These are phyloP conservation scores for Sambucus nigra DNA, from an alignment of 129 eudicot genomes.

Conservation along the genomic window DNA sequence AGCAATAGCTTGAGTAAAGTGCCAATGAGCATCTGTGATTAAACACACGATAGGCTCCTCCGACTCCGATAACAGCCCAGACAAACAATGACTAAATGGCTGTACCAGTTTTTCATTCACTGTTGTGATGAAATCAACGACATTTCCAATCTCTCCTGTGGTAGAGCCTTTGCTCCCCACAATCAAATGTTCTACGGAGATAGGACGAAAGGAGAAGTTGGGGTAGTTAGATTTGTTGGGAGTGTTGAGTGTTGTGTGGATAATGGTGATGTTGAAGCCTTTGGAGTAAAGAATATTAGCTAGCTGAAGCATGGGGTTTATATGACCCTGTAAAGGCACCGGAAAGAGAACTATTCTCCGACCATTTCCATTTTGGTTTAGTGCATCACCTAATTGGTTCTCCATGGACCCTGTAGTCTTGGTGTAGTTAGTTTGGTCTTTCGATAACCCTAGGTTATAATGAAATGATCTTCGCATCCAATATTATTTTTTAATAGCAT, in stretches of 20 bases:
- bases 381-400: too few species aligned
- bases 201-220: slow-evolving; percentile 30
- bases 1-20: slow-evolving; percentile 29
- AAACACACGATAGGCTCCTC: slow-evolving; percentile 30
- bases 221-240: slow-evolving; percentile 37
- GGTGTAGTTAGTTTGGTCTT: too few species aligned
- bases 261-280: slow-evolving; percentile 49
- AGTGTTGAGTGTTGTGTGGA: slow-evolving; percentile 43
- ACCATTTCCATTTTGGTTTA: too few species aligned
- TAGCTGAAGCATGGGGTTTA: slow-evolving; percentile 57
- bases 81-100: slow-evolving; percentile 18
- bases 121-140: slow-evolving; percentile 2
- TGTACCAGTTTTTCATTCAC: slow-evolving; percentile 25
- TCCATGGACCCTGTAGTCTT: too few species aligned
- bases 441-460: too few species aligned
- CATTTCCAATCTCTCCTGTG: slow-evolving; percentile 1
- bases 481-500: too few species aligned
- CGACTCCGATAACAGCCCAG: slow-evolving; percentile 24
- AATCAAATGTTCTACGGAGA: slow-evolving; percentile 19
- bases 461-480: too few species aligned
- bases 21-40: slow-evolving; percentile 42
- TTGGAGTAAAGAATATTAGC: slow-evolving; percentile 45
- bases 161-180: slow-evolving; percentile 3
- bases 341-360: slow-evolving; percentile 36
- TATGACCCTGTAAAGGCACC: slow-evolving; percentile 54